A percentile compares a stretch with the other conserved stretches of the same genome.
Evolutionary conservation across 2,329 filamentous ascomycete genomes (phyloP).

Genomic region (Apiospora hydei): DNA sequence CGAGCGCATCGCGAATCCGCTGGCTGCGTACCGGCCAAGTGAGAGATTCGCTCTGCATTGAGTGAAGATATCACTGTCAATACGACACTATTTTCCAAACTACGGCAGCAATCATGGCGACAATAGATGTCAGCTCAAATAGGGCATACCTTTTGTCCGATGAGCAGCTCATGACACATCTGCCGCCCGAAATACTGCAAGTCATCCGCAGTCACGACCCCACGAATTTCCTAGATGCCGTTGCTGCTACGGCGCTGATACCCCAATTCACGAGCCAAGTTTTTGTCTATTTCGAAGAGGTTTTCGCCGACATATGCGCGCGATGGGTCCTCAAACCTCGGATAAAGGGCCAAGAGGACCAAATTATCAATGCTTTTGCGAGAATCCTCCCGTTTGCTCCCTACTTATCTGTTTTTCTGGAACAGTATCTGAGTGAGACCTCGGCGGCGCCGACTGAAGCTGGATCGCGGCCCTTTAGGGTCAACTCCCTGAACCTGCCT

Average conservation of each 20-base stretch:
- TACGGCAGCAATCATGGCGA: constrained; percentile 54
- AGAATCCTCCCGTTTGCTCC: constrained; percentile 83
- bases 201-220: constrained; percentile 70
- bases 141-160: constrained; percentile 64
- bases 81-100: background rate
- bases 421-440: constrained; percentile 49
- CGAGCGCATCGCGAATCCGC: constrained; percentile 24
- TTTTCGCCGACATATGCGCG: constrained; percentile 84
- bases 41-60: constrained; percentile 29
- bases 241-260: constrained; percentile 74
- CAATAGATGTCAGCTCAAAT: constrained; percentile 62
- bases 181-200: constrained; percentile 75
- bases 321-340: constrained; percentile 70
- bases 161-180: constrained; percentile 58
- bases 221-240: constrained; percentile 72
- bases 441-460: constrained; percentile 31
- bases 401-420: constrained; percentile 77
- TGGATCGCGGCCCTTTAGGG: constrained; percentile 33
- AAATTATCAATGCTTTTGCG: constrained; percentile 75
- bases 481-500: constrained; percentile 39
- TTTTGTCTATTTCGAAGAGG: constrained; percentile 75
- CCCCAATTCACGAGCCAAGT: constrained; percentile 74
- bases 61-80: constrained; percentile 17
- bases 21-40: constrained; percentile 23
- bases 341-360: constrained; percentile 46